Evolutionary conservation across 2,329 filamentous ascomycete genomes (phyloP).

Genomic region (Paecilomyces sp.): DNA sequence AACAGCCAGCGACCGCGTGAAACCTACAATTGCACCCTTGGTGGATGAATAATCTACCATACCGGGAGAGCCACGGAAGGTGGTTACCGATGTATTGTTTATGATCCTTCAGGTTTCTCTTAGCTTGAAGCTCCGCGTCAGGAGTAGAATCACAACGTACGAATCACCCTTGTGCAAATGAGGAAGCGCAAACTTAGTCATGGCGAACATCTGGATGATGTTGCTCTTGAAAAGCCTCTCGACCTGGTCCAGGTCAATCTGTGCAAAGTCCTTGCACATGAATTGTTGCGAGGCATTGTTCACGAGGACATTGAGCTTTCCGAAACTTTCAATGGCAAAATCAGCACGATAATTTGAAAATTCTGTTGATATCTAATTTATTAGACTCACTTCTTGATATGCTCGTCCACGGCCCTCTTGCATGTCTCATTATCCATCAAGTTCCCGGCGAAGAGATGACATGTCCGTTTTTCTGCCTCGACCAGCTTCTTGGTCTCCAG

Average conservation of each 20-base stretch:
- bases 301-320: conserved; percentile 45
- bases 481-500: conserved; percentile 47
- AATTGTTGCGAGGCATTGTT: conserved; percentile 55
- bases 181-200: conserved; percentile 50
- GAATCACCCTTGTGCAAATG: conserved; percentile 47
- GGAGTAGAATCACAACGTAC: conserved; percentile 20
- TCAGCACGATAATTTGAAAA: background rate
- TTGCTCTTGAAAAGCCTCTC: conserved; percentile 53
- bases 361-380: background rate
- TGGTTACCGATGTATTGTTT: conserved; percentile 49
- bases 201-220: conserved; percentile 52
- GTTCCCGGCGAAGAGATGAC: conserved; percentile 43
- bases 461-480: conserved; percentile 43
- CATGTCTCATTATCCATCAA: conserved; percentile 46
- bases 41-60: conserved; percentile 53
- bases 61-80: conserved; percentile 44
- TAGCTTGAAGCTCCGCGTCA: background rate
- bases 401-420: conserved; percentile 44
- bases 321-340: conserved; percentile 20
- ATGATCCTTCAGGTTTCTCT: conserved; percentile 39
- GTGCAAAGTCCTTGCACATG: conserved; percentile 45
- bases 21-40: conserved; percentile 52
- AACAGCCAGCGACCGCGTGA: conserved; percentile 47
- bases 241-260: conserved; percentile 49
- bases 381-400: conserved; percentile 40